Base-by-base conservation (phyloP, 345 rosid genomes). In the Eucalyptus sp. region DNA sequence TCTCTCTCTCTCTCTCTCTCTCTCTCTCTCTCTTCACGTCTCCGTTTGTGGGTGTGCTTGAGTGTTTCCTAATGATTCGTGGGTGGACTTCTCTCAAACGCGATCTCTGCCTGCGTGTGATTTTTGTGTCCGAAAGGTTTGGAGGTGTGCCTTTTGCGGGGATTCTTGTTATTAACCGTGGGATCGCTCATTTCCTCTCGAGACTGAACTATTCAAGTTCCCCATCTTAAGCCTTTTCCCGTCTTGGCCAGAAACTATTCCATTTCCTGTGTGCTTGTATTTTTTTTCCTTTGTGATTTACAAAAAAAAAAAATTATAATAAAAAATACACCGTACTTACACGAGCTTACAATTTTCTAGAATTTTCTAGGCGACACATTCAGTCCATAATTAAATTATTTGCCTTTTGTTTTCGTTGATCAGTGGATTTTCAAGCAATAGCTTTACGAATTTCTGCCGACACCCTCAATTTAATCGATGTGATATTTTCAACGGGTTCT, bases 141-240 rank as follows among this genome's bases (percentile, higher is more conserved):
- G 15, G 24, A 76, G 29, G 22, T 41, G 84, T 18, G 84, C 14
- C 84, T 41, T 76, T 7, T 66, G 16, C 58, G 25, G 50, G 52
- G 89, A 88, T 87, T 91, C 87, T n/a, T 87, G 89, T 84, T 89
- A 58, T 91, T 91, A 48, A 87, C 95, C 95, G 48, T 16, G 51
- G 93, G 93, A 89, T 91, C 33, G 87, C 88, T n/a, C 27, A 52
- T 86, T 89, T 88, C 90, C 88, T 62, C 71, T 86, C 60, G 46
- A 81, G 71, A 81, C 43, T 50, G 84, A 76, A 76, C 48, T 76
- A 20, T 20, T 41, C 27, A 41, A 76, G 46, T 24, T 76, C 48
- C 84, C 84, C 24, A 11, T 41, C 83, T 76, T 31, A 22, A 80
- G 18, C 50, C 16, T 54, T 46, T 46, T 3, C 20, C n/a, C 56